A percentile compares a stretch with the other conserved stretches of the same genome.
Conservation (phyloP, 768 basidiomycete species). For the Kwoniella heveanensis region DNA sequence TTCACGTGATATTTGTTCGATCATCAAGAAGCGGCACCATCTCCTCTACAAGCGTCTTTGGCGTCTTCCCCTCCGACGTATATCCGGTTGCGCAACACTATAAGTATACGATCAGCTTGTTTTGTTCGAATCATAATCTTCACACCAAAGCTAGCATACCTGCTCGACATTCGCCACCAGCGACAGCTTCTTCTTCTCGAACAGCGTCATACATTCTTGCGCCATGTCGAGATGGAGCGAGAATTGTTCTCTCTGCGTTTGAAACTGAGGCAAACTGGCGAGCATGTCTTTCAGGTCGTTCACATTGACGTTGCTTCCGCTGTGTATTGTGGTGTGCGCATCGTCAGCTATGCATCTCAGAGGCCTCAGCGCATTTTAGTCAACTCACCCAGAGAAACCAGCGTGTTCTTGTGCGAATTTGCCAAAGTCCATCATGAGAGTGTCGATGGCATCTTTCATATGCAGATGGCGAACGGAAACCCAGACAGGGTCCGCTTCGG, state of each 20-base stretch:
- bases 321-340: conserved; percentile 50
- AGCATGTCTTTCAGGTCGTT: conserved; percentile 99
- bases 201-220: conserved; percentile 92
- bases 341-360: conserved; percentile 11
- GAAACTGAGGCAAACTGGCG: conserved; percentile 88
- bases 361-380: too few species aligned
- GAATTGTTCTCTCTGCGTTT: conserved; percentile 94
- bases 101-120: not conserved
- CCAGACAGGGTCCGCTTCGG: conserved; percentile 88
- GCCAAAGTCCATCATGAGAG: conserved; percentile 93
- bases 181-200: conserved; percentile 82
- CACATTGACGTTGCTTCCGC: conserved; percentile 78
- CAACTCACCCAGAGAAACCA: conserved; percentile 77
- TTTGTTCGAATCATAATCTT: too few species aligned
- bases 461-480: conserved; percentile 92
- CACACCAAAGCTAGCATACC: conserved; percentile 58
- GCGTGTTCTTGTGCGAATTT: conserved; percentile 91
- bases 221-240: conserved; percentile 97
- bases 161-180: conserved; percentile 87
- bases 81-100: conserved; percentile 92
- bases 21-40: conserved; percentile 96
- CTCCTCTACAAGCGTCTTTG: conserved; percentile 91
- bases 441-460: conserved; percentile 98
- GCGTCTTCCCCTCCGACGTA: conserved; percentile 89
- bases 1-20: conserved; percentile 72